phyloP scores from a whole-genome alignment of 495 filamentous ascomycete species.

The Barbatosphaeria neglecta region DNA sequence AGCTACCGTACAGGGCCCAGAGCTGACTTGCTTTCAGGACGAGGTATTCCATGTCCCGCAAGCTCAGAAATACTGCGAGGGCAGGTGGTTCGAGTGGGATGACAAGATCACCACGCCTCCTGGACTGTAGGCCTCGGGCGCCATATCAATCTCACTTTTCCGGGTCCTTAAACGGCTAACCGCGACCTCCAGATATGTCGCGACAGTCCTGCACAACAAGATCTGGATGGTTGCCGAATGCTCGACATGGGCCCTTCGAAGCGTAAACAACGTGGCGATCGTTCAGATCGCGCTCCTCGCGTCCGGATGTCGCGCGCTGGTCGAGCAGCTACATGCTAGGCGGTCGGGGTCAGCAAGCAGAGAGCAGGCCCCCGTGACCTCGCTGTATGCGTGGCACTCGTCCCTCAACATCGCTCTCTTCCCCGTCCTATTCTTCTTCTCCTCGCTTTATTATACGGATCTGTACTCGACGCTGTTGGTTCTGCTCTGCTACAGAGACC shows the following conservation, averaged over 20 bases:
- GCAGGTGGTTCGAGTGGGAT: conserved; percentile 72
- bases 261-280: conserved; percentile 38
- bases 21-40: conserved; percentile 43
- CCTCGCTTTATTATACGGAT: conserved; percentile 88
- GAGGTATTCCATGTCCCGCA: conserved; percentile 94
- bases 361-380: background rate
- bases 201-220: conserved; percentile 33
- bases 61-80: conserved; percentile 72
- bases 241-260: conserved; percentile 33
- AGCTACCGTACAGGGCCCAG: background rate
- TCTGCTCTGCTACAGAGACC: conserved; percentile 52
- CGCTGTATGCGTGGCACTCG: conserved; percentile 38
- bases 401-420: conserved; percentile 78
- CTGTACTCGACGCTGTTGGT: conserved; percentile 57
- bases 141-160: background rate
- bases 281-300: conserved; percentile 22
- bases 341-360: conserved; percentile 2
- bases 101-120: conserved; percentile 95
- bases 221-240: conserved; percentile 23
- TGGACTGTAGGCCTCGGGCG: conserved; percentile 69
- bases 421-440: conserved; percentile 91
- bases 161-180: conserved; percentile 1
- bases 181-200: conserved; percentile 34
- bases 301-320: conserved; percentile 16
- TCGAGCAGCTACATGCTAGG: conserved; percentile 9